phyloP scores from a whole-genome alignment of 108 stramenopile species.

The Fragilariopsis cylindrus region DNA sequence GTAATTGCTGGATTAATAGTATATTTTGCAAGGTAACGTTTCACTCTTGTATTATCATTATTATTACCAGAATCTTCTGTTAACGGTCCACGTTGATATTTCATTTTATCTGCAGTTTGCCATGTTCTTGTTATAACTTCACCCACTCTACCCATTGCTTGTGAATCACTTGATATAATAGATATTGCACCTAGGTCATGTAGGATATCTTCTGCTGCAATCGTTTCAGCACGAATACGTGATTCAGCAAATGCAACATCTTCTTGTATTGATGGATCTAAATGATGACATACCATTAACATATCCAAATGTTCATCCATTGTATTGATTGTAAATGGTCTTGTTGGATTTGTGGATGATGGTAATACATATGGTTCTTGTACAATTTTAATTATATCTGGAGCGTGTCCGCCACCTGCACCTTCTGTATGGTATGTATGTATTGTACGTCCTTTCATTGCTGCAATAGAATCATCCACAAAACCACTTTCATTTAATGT shows the following conservation, averaged over 20 bases:
- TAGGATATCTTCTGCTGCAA: constrained; percentile 97
- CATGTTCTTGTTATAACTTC: constrained; percentile 97
- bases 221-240: constrained; percentile 96
- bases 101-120: constrained; percentile 99
- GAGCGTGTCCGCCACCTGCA: constrained; percentile 96
- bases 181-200: constrained; percentile 97
- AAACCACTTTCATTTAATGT: constrained; percentile 96
- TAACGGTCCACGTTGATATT: constrained; percentile 90
- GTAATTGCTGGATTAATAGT: constrained; percentile 98
- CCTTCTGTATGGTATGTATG: constrained; percentile 95
- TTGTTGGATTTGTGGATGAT: constrained; percentile 95
- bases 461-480: constrained; percentile 91
- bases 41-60: constrained; percentile 92
- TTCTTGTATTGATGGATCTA: constrained; percentile 89
- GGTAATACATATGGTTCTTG: constrained; percentile 90
- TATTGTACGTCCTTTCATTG: constrained; percentile 95
- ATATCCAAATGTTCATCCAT: constrained; percentile 99
- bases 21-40: constrained; percentile 97
- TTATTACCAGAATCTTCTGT: constrained; percentile 59
- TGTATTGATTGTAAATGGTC: constrained; percentile 95
- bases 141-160: constrained; percentile 98
- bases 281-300: constrained; percentile 97
- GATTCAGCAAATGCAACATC: constrained; percentile 97
- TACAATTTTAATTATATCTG: constrained; percentile 98
- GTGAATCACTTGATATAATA: constrained; percentile 90